Base-by-base conservation (phyloP, 2,329 filamentous ascomycete genomes). In the Colletotrichum horii region DNA sequence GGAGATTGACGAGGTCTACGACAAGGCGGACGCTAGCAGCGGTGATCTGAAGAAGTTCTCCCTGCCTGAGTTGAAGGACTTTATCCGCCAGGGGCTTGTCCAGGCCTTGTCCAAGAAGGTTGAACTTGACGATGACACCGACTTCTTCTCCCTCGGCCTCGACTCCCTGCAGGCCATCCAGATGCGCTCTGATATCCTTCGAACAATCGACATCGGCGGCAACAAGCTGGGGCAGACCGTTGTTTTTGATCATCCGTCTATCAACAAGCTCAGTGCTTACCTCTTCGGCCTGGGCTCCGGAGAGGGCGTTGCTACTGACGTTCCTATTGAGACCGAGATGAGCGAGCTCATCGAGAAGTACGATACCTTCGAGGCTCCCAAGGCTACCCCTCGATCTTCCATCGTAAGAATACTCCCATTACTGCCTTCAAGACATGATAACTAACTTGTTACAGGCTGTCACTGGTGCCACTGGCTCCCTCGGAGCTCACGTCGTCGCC, bases 401-500 rank as follows among this genome's bases (percentile, higher is more conserved):
- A 58, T 76, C 14, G 74, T 76, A 61, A 15, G 70, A 34, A 36
- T 11, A n/a, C n/a, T n/a, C 14, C 16, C 8, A n/a, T 16, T 1
- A 2, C 9, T 6, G 8, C 8, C 8, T 16, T 9, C 8, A n/a
- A 6, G 0, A 3, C 8, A 24, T 14, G 2, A 6, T 8, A 6
- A 60, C 70, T 73, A 16, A 75, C 16, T 8, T 22, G 8, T 19
- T 5, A 16, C 36, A 85, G 81, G 82, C 92, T 2, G 81, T 94
- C 5, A 94, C 93, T 0, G 93, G 93, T 3, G 89, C 89, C 1
- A 94, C 93, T 0, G 93, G 93, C 1, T 92, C 92, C 3, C 85
- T 94, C 0, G 93, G 93, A 2, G 87, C 90, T 0, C 91, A 93
- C 77, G 84, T 93, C 2, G 85, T 91, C 3, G 88, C 89, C 5